Base-by-base conservation (phyloP, 179 eudicot genomes). In the Spergularia azorica region DNA sequence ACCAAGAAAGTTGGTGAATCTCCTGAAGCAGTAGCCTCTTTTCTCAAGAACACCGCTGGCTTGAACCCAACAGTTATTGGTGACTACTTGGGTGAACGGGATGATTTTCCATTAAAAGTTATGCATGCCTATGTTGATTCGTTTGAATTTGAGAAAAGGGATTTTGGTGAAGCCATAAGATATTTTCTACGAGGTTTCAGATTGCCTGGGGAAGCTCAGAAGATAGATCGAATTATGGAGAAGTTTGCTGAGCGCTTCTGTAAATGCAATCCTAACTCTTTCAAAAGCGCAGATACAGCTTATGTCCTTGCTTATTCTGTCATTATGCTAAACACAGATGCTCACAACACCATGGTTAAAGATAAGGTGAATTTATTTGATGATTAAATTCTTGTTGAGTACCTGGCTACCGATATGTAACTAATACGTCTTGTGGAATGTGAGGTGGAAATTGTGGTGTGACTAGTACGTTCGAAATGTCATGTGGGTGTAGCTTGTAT, bases 71-170 rank as follows among this genome's bases (percentile, higher is more conserved):
- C 94, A 32, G 82, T 91, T 84, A 95, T 95, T 65, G 99, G 99
- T 70, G 97, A 93, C 79, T 95, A 91, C 83, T 82, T 95, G 88
- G 99, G 99, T 66, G 99, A 95, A 84, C 88, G 98, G 71, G 98
- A 95, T 50, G 99, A 93, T 61, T 95, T 93, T 46, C 84, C 97
- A 38, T 86, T 95, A 63, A 93, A 86, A 87, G 97, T 93, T 55
- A 95, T 95, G 99, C 99, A 95, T 87, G 92, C 97, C 69, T 95
- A 95, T 82, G 96, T 95, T 1, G 99, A 95, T 87, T 87, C 97
- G 43, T 91, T 95, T 79, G 83, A 89, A 62, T 93, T 93, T 80
- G 99, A 88, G 73, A 91, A 86, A 61, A 90, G 87, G 91, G 89
- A 88, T 85, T 95, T 95, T 83, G 99, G 98, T 50, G 97, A 90